Evolutionary conservation across 2,329 filamentous ascomycete species (phyloP).

Genomic region (Ramularia endophylla): DNA sequence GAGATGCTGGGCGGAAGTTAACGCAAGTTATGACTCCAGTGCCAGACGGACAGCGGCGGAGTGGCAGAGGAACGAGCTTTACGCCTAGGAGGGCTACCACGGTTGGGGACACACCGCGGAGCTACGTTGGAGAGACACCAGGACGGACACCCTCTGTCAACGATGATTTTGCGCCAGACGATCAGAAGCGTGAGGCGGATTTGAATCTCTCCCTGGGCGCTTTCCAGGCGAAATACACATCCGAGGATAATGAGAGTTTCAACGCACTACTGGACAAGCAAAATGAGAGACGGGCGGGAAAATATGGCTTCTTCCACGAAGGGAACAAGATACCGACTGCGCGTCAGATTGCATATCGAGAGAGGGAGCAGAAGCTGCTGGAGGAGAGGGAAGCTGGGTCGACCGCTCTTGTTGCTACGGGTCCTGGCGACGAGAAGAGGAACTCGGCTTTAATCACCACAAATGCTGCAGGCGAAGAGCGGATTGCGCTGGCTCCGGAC

Average conservation of each 20-base stretch:
- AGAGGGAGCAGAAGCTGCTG: conserved; percentile 59
- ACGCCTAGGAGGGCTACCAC: conserved; percentile 22
- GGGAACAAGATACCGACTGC: conserved; percentile 72
- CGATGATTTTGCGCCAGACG: conserved; percentile 26
- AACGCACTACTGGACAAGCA: conserved; percentile 87
- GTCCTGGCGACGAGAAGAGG: too few relatives aligned
- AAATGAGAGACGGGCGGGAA: conserved; percentile 76
- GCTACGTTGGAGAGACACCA: conserved; percentile 69
- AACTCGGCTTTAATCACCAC: conserved; percentile 11
- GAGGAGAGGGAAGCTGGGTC: conserved; percentile 31
- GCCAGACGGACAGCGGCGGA: conserved; percentile 40
- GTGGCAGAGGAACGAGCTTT: conserved; percentile 35
- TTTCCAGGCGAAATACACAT: conserved; percentile 92
- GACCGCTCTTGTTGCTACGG: conserved; percentile 10
- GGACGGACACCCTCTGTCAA: conserved; percentile 42
- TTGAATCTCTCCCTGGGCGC: conserved; percentile 73
- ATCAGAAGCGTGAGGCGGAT: conserved; percentile 53
- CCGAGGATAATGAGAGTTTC: conserved; percentile 97
- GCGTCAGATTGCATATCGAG: conserved; percentile 53
- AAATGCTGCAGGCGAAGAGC: conserved; percentile 22
- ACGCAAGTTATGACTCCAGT: conserved; percentile 76
- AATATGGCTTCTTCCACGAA: conserved; percentile 82
- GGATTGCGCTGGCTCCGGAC: conserved; percentile 15
- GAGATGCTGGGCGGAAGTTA: conserved; percentile 60
- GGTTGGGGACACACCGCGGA: conserved; percentile 25